Percentiles rank a stretch among this genome's conserved stretches.
Conservation (phyloP, 139 green algal species). For the Pleodorina starrii region DNA sequence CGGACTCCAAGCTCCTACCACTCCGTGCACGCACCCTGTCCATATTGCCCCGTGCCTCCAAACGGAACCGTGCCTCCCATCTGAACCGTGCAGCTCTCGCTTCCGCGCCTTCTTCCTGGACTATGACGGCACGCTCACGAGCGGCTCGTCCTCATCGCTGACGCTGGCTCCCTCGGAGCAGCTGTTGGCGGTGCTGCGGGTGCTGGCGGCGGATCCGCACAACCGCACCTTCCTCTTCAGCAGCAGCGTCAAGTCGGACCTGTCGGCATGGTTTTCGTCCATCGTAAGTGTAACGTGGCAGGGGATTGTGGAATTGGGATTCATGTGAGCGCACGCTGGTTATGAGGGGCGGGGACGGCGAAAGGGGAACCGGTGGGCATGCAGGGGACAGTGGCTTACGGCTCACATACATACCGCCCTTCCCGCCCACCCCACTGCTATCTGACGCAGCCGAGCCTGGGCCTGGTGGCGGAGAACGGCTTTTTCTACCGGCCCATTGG, state of each 20-base stretch:
- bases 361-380: no score
- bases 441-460: constrained; percentile 80
- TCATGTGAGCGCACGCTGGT: no score
- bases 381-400: no score
- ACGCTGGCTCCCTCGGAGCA: constrained; percentile 33
- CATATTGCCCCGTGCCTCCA: no score
- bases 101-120: constrained; percentile 94
- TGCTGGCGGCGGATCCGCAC: constrained; percentile 78
- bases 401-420: no score
- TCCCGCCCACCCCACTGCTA: no score
- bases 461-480: constrained; percentile 95
- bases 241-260: constrained; percentile 79
- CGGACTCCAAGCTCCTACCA: no score
- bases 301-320: no score
- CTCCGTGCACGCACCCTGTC: no score
- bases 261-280: constrained; percentile 89
- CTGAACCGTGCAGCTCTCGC: constrained; percentile 59
- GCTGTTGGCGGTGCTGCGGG: constrained; percentile 77
- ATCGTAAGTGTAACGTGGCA: constrained; percentile 82
- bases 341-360: no score
- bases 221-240: constrained; percentile 96
- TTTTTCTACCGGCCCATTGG: constrained; percentile 80
- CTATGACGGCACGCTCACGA: constrained; percentile 97
- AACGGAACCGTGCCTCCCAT: background rate
- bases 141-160: constrained; percentile 44